Percentiles rank a stretch among this genome's conserved stretches.
These are phyloP conservation scores for Sechiopsis laciniata DNA, from an alignment of 306 rosid genomes.

Conservation along the genomic window DNA sequence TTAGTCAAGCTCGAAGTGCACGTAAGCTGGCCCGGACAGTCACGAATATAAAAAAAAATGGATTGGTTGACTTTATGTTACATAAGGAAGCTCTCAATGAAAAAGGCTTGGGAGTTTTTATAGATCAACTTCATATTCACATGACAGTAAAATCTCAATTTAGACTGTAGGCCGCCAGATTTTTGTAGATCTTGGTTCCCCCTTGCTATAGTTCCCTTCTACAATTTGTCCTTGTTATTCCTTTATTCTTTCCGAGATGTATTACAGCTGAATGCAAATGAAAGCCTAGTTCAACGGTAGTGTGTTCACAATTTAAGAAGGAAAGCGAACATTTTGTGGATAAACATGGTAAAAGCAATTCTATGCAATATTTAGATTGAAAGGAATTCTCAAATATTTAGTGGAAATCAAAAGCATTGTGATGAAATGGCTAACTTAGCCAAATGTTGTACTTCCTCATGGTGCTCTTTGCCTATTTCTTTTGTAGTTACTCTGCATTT, in stretches of 20 bases:
- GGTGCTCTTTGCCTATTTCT: background rate
- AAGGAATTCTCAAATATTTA: background rate
- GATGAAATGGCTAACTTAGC: background rate
- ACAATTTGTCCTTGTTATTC: background rate
- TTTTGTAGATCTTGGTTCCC: slow-evolving; percentile 19
- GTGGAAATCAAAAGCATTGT: background rate
- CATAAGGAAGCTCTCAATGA: slow-evolving; percentile 19
- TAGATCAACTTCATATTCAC: background rate
- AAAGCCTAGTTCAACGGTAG: background rate
- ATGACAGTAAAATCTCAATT: slow-evolving; percentile 16
- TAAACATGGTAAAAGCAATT: background rate
- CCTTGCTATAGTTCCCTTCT: background rate
- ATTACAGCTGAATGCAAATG: background rate
- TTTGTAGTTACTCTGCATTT: background rate
- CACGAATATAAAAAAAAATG: too few relatives aligned
- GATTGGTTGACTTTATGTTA: background rate
- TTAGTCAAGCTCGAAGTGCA: too few relatives aligned
- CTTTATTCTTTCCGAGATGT: background rate
- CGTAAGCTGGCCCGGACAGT: too few relatives aligned
- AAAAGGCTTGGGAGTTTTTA: slow-evolving; percentile 15
- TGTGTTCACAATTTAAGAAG: background rate
- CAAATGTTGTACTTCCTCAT: background rate
- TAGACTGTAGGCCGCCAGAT: slow-evolving; percentile 23
- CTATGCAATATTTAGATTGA: slow-evolving; percentile 9
- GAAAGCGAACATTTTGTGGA: background rate